Evolutionary conservation across 768 basidiomycete genomes (phyloP).

Genomic region (Pulveroboletus sp.): DNA sequence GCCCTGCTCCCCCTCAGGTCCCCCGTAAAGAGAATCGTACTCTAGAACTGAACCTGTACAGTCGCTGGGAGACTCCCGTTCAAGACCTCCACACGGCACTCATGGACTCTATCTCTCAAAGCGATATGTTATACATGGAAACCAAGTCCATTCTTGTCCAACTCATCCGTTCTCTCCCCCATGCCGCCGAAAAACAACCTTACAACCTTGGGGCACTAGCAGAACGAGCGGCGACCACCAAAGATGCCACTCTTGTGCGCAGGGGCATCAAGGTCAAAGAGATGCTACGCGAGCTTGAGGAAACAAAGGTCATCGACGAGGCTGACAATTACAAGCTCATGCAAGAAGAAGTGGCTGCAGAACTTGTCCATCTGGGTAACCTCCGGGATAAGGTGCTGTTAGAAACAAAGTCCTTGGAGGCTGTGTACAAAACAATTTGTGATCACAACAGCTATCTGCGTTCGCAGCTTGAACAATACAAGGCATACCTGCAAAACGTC

Average conservation of each 20-base stretch:
- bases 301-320: conserved; percentile 80
- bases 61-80: conserved; percentile 98
- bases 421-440: conserved; percentile 98
- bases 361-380: conserved; percentile 95
- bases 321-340: conserved; percentile 88
- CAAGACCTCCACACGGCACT: conserved; percentile 96
- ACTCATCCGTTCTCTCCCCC: conserved; percentile 91
- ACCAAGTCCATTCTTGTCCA: conserved; percentile 99
- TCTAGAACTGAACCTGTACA: conserved; percentile 88
- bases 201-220: conserved; percentile 88
- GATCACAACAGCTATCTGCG: conserved; percentile 99
- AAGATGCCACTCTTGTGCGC: conserved; percentile 92
- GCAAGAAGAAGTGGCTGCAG: conserved; percentile 95
- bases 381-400: conserved; percentile 91
- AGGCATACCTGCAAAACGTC: conserved; percentile 98
- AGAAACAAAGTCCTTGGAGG: conserved; percentile 90
- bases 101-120: conserved; percentile 95
- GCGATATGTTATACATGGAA: conserved; percentile 99
- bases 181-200: conserved; percentile 78
- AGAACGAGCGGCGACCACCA: conserved; percentile 94
- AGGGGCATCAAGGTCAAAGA: conserved; percentile 99
- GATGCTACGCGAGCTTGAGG: conserved; percentile 95
- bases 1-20: conserved; percentile 89
- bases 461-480: conserved; percentile 97
- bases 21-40: conserved; percentile 97